These are phyloP conservation scores for Aureobasidium sp. DNA, from an alignment of 2,329 filamentous ascomycete genomes.

Conservation along the genomic window DNA sequence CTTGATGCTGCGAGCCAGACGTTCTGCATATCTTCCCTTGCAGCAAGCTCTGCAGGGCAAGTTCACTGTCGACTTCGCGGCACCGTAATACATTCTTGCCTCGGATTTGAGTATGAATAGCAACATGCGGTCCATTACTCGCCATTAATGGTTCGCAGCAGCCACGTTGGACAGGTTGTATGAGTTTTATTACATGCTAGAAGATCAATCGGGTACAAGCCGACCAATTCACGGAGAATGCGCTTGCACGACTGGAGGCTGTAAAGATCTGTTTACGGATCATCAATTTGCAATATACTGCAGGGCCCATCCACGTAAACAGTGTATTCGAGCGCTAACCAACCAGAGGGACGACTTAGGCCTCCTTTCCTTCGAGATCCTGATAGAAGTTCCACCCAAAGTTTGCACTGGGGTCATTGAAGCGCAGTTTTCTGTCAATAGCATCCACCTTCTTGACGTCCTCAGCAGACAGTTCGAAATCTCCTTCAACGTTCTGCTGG, in stretches of 20 bases:
- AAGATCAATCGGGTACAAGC: not conserved
- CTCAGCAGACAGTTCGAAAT: slow-evolving; percentile 52
- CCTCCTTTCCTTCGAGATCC: slow-evolving; percentile 52
- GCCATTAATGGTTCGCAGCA: slow-evolving; percentile 4
- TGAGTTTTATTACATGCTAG: not conserved
- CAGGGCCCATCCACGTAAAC: not conserved
- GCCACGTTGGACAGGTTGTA: slow-evolving; percentile 3
- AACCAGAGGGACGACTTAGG: not conserved
- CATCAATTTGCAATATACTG: not conserved
- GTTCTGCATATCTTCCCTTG: not conserved
- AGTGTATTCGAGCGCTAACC: not conserved
- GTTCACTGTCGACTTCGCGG: not conserved
- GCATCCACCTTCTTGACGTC: slow-evolving; percentile 51
- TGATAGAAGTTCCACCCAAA: slow-evolving; percentile 55
- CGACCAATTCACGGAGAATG: not conserved
- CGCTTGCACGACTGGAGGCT: not conserved
- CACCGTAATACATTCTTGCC: slow-evolving; percentile 2
- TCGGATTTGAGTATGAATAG: not conserved
- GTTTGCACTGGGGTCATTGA: slow-evolving; percentile 51
- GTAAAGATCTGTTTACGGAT: not conserved
- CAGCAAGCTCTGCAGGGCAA: not conserved
- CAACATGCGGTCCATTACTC: slow-evolving; percentile 4
- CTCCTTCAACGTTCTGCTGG: slow-evolving; percentile 33
- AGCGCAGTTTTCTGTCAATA: slow-evolving; percentile 55
- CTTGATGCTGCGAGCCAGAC: not conserved